These are phyloP conservation scores for Triticum aestivum DNA, from an alignment of 176 grass and related monocot species.

Conservation along the genomic window DNA sequence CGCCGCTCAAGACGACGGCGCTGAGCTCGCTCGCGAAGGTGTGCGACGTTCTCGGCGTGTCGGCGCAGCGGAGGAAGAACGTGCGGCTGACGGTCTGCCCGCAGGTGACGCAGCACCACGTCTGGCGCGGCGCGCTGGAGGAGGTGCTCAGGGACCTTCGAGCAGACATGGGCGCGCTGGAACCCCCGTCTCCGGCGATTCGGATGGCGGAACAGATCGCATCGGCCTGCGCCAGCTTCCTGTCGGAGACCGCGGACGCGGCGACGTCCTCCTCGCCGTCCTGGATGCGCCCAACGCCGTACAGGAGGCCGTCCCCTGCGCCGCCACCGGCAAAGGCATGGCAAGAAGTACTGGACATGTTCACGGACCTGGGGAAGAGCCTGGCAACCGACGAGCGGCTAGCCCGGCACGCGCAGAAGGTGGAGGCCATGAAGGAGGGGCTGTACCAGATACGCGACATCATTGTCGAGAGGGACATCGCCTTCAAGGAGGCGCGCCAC, in stretches of 20 bases:
- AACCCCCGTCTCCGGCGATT: conserved; percentile 15
- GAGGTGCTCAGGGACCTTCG: conserved; percentile 61
- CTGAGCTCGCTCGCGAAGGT: conserved; percentile 61
- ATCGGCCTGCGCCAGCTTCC: conserved; percentile 44
- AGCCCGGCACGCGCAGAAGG: conserved; percentile 45
- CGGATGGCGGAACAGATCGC: conserved; percentile 76
- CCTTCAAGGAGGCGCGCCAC: conserved; percentile 69
- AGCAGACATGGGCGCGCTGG: conserved; percentile 44
- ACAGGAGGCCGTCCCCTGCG: conserved; percentile 32
- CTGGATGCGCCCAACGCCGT: conserved; percentile 69
- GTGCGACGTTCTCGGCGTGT: conserved; percentile 64
- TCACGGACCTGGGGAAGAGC: conserved; percentile 61
- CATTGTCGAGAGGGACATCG: conserved; percentile 57
- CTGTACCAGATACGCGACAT: conserved; percentile 69
- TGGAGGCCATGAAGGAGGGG: conserved; percentile 76
- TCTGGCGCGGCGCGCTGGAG: conserved; percentile 76
- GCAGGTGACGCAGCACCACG: conserved; percentile 79
- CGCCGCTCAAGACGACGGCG: conserved; percentile 19
- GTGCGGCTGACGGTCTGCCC: conserved; percentile 68
- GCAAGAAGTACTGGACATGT: conserved; percentile 89
- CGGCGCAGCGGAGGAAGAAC: conserved; percentile 63
- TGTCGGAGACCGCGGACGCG: conserved; percentile 33
- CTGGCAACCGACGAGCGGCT: conserved; percentile 39
- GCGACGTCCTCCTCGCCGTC: conserved; percentile 45
- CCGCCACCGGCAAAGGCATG: conserved; percentile 47